A percentile compares a stretch with the other conserved stretches of the same genome.
Conservation (phyloP, 352 stramenopile genomes). For the Globisporangium acanthophoron region DNA sequence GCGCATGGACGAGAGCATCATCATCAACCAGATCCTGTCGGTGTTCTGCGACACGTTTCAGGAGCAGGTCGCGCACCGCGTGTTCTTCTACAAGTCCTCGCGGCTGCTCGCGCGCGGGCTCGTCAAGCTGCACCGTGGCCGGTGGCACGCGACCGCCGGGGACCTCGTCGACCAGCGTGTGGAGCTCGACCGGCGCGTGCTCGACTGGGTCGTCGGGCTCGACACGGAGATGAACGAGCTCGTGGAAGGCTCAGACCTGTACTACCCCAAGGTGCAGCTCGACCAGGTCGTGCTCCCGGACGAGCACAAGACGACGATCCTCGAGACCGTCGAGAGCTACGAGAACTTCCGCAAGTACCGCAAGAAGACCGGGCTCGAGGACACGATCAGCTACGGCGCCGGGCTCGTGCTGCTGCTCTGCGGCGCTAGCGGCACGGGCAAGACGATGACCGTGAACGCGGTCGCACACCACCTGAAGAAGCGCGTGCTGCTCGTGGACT, state of each 20-base stretch:
- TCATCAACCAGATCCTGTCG: conserved; percentile 86
- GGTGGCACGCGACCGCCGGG: conserved; percentile 77
- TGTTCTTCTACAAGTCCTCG: conserved; percentile 89
- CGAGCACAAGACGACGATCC: conserved; percentile 75
- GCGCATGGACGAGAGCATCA: conserved; percentile 87
- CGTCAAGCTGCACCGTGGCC: conserved; percentile 73
- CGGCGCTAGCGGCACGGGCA: conserved; percentile 82
- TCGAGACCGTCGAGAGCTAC: conserved; percentile 81
- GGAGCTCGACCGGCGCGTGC: conserved; percentile 75
- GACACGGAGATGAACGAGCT: conserved; percentile 89
- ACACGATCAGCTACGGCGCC: conserved; percentile 72
- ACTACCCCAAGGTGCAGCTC: conserved; percentile 77
- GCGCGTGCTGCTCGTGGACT: conserved; percentile 85
- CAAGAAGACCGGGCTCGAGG: conserved; percentile 73
- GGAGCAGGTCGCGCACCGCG: conserved; percentile 79
- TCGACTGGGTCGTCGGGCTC: conserved; percentile 84
- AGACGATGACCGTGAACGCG: conserved; percentile 90
- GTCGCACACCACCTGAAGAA: conserved; percentile 84
- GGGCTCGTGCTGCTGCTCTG: conserved; percentile 79
- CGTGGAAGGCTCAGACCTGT: conserved; percentile 85
- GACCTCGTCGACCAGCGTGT: conserved; percentile 87
- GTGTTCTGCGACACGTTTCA: conserved; percentile 89
- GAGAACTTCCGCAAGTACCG: conserved; percentile 73
- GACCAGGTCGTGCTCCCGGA: conserved; percentile 83
- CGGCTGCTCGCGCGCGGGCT: conserved; percentile 67